Conservation (phyloP, 2,329 filamentous ascomycete genomes). For the Aureobasidium sp. region DNA sequence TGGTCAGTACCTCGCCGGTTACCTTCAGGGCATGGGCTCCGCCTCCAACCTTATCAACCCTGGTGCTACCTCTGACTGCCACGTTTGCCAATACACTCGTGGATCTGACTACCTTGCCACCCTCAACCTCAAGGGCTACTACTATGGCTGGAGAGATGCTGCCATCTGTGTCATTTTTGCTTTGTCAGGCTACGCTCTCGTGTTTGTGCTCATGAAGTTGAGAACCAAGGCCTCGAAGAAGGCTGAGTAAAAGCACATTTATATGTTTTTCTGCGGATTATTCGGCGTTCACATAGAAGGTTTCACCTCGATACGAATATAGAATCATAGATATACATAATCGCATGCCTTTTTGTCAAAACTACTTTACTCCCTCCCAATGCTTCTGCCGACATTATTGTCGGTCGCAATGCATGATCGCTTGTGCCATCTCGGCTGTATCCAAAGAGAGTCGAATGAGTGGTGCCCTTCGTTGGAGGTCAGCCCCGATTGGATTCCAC, state of each 20-base stretch:
- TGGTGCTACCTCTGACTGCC: conserved; percentile 48
- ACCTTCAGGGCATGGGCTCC: conserved; percentile 43
- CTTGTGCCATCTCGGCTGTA: too few relatives aligned
- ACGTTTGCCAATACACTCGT: conserved; percentile 53
- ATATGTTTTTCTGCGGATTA: neutral
- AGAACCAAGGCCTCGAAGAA: conserved; percentile 37
- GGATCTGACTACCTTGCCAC: conserved; percentile 55
- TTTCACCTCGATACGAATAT: neutral
- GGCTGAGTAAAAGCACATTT: conserved; percentile 26
- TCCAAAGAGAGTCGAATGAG: too few relatives aligned
- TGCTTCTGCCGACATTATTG: too few relatives aligned
- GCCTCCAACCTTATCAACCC: conserved; percentile 52
- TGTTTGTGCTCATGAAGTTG: conserved; percentile 39
- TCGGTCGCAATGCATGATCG: too few relatives aligned
- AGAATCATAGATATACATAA: too few relatives aligned
- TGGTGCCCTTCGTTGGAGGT: too few relatives aligned
- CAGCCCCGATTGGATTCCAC: too few relatives aligned
- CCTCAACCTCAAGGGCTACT: conserved; percentile 54
- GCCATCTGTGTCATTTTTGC: conserved; percentile 53
- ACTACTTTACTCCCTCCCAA: too few relatives aligned
- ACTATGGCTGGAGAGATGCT: conserved; percentile 60
- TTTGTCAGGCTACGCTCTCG: conserved; percentile 47
- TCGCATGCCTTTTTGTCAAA: too few relatives aligned
- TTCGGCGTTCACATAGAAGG: neutral
- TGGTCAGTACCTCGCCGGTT: conserved; percentile 49